A percentile compares a stretch with the other conserved stretches of the same genome.
These are phyloP conservation scores for Russula dissimulans DNA, from an alignment of 768 basidiomycete genomes.

Conservation along the genomic window DNA sequence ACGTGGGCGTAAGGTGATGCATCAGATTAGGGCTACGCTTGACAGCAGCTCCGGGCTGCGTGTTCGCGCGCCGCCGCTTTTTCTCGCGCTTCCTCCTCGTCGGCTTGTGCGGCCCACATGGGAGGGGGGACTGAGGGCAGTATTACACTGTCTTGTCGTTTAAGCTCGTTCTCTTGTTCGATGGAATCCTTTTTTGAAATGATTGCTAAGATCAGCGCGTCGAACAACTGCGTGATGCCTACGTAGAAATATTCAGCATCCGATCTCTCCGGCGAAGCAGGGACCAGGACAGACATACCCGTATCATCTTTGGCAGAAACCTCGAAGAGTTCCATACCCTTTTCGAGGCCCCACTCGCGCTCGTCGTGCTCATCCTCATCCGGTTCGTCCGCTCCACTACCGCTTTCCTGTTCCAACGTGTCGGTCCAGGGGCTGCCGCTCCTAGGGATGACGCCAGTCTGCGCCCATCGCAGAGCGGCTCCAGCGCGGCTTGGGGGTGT, in stretches of 20 bases:
- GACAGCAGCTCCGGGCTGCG: slow-evolving; percentile 60
- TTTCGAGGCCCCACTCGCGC: slow-evolving; percentile 67
- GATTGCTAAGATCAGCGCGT: slow-evolving; percentile 70
- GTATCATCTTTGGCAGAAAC: slow-evolving; percentile 85
- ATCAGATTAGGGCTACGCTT: slow-evolving; percentile 28
- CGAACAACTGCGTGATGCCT: slow-evolving; percentile 80
- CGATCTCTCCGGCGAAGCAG: too few species aligned
- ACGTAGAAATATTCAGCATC: not conserved
- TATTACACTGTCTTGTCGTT: slow-evolving; percentile 78
- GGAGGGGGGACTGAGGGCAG: slow-evolving; percentile 55
- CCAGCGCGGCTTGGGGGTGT: slow-evolving; percentile 37
- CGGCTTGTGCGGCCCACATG: slow-evolving; percentile 71
- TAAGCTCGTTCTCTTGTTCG: slow-evolving; percentile 70
- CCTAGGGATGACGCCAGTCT: slow-evolving; percentile 25
- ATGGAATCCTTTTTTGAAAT: slow-evolving; percentile 70
- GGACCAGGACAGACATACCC: slow-evolving; percentile 39
- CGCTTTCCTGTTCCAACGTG: slow-evolving; percentile 18
- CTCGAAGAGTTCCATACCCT: slow-evolving; percentile 83
- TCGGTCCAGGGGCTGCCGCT: slow-evolving; percentile 20
- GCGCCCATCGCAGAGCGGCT: slow-evolving; percentile 31
- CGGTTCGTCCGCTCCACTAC: slow-evolving; percentile 44
- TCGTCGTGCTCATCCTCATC: slow-evolving; percentile 42
- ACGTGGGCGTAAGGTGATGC: not conserved
- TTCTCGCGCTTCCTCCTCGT: slow-evolving; percentile 64
- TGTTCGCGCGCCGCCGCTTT: slow-evolving; percentile 39